phyloP scores from a whole-genome alignment of 495 filamentous ascomycete species.

The Aspergillus egyptiacus region DNA sequence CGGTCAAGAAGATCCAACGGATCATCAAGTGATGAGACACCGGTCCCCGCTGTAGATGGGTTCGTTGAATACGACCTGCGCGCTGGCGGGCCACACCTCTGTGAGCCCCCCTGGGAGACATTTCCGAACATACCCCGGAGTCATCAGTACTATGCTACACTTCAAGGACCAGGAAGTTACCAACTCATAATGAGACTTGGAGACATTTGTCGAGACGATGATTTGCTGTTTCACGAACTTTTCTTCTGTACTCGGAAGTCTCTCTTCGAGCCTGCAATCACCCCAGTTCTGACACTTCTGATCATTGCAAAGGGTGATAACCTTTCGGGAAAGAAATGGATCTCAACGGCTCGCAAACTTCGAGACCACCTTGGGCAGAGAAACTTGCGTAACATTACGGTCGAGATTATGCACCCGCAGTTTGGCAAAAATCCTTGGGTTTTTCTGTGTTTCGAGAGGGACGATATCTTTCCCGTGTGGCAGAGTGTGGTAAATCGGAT shows the following conservation, averaged over 20 bases:
- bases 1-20: background rate
- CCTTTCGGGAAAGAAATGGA: too few relatives aligned
- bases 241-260: background rate
- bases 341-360: background rate
- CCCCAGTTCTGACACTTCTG: background rate
- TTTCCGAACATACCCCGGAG: background rate
- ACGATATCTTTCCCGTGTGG: background rate
- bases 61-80: slow-evolving; percentile 6
- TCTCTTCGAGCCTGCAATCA: background rate
- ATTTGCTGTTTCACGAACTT: background rate
- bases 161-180: background rate
- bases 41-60: background rate
- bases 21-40: slow-evolving; percentile 5
- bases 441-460: background rate
- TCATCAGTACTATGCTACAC: background rate
- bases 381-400: background rate
- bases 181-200: background rate
- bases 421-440: background rate
- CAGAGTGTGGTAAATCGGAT: background rate
- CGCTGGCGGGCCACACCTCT: background rate
- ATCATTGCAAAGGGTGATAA: too few relatives aligned
- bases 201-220: background rate
- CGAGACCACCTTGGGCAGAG: background rate
- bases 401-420: background rate
- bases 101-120: background rate